phyloP scores from a whole-genome alignment of 2,329 filamentous ascomycete species.

The Xylariales sp. region DNA sequence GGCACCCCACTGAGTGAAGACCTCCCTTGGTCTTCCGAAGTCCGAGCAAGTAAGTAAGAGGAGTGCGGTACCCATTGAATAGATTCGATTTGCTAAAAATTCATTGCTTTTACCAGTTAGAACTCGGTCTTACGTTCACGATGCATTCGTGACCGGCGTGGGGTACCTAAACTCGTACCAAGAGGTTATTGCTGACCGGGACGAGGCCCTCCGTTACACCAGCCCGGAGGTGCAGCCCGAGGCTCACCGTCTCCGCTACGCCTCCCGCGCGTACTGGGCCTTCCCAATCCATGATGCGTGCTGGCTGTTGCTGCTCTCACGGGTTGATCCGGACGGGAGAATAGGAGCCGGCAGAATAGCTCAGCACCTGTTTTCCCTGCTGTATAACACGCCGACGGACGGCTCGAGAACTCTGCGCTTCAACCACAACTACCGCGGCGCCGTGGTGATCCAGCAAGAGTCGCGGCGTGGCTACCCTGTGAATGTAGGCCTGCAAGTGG shows the following conservation, averaged over 20 bases:
- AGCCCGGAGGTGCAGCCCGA: slow-evolving; percentile 5
- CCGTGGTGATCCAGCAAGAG: slow-evolving; percentile 6
- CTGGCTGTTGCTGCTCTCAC: slow-evolving; percentile 14
- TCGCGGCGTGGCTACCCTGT: too few species aligned
- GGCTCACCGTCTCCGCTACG: slow-evolving; percentile 3
- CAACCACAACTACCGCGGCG: slow-evolving; percentile 12
- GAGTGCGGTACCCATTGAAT: background rate
- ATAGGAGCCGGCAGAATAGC: slow-evolving; percentile 8
- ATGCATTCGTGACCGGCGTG: slow-evolving; percentile 13
- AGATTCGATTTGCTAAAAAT: background rate
- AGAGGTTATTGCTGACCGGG: slow-evolving; percentile 8
- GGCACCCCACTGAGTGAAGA: slow-evolving; percentile 4
- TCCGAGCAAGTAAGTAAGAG: slow-evolving; percentile 13
- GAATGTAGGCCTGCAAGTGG: too few species aligned
- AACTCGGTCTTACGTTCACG: slow-evolving; percentile 1
- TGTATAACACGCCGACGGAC: slow-evolving; percentile 14
- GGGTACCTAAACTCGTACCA: slow-evolving; percentile 12
- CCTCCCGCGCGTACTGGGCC: slow-evolving; percentile 10
- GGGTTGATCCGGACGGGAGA: slow-evolving; percentile 7
- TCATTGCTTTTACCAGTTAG: slow-evolving; percentile 5
- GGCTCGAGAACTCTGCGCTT: slow-evolving; percentile 4
- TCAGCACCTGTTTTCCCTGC: slow-evolving; percentile 12
- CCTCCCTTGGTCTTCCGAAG: slow-evolving; percentile 13
- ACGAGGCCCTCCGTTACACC: slow-evolving; percentile 3
- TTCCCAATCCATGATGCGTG: slow-evolving; percentile 16